Conservation (phyloP, 2,329 filamentous ascomycete genomes). For the Graphilbum ipis-grandicollis region DNA sequence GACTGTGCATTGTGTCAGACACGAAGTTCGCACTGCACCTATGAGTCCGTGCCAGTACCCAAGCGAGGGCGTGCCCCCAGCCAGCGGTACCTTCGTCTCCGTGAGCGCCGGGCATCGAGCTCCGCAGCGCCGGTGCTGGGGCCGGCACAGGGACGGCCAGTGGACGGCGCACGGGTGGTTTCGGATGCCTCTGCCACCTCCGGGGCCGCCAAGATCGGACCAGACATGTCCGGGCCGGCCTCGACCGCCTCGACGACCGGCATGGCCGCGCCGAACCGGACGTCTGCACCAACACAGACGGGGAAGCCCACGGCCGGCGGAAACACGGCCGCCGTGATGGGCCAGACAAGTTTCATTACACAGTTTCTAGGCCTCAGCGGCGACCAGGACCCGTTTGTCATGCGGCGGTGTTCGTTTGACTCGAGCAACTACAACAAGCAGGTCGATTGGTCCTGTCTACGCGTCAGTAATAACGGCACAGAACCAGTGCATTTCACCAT, state of each 20-base stretch:
- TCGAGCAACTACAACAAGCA: not conserved
- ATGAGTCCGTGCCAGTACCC: not conserved
- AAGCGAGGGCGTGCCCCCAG: not conserved
- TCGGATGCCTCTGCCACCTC: not conserved
- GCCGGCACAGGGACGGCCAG: too few relatives aligned
- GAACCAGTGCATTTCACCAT: not conserved
- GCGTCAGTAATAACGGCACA: not conserved
- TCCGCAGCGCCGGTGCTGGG: not conserved
- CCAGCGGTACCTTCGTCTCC: not conserved
- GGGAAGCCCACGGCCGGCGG: too few relatives aligned
- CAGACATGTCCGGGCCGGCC: too few relatives aligned
- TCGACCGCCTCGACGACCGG: too few relatives aligned
- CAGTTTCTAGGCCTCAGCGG: not conserved
- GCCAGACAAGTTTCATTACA: not conserved
- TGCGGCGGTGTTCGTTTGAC: not conserved
- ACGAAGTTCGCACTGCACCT: not conserved
- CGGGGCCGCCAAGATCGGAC: too few relatives aligned
- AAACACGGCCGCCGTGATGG: too few relatives aligned
- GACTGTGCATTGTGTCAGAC: not conserved
- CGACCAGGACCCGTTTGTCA: not conserved
- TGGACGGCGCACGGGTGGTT: too few relatives aligned
- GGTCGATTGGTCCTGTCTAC: not conserved
- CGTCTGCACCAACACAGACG: not conserved
- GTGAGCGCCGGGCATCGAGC: not conserved
- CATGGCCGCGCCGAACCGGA: not conserved